Evolutionary conservation across 2,329 filamentous ascomycete genomes (phyloP).

Genomic region (Xylariaceae sp.): DNA sequence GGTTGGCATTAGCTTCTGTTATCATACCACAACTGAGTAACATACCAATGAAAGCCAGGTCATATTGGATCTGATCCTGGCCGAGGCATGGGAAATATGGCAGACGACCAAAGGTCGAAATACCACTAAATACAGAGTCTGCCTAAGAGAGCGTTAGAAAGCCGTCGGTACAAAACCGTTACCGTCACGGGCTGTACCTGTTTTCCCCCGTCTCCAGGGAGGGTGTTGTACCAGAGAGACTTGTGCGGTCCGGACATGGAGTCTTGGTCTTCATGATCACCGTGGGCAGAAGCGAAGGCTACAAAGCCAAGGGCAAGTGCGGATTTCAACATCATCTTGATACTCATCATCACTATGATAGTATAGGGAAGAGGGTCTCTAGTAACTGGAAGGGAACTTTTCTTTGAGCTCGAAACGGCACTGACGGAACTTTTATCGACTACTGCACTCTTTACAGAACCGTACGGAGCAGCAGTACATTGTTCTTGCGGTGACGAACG

Average conservation of each 20-base stretch:
- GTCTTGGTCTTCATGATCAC: conserved; percentile 53
- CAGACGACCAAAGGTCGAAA: conserved; percentile 78
- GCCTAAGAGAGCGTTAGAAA: conserved; percentile 45
- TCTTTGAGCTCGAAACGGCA: neutral
- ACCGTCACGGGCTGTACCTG: conserved; percentile 47
- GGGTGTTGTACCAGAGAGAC: conserved; percentile 74
- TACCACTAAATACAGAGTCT: conserved; percentile 84
- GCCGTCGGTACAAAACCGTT: neutral
- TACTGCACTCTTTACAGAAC: neutral
- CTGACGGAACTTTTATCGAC: conserved; percentile 3
- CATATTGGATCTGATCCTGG: conserved; percentile 67
- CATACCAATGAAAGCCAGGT: conserved; percentile 79
- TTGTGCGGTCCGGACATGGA: conserved; percentile 65
- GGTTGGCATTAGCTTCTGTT: too few species aligned
- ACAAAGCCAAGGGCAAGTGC: conserved; percentile 38
- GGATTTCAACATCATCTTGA: conserved; percentile 14
- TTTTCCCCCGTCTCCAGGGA: conserved; percentile 80
- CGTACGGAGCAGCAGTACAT: too few species aligned
- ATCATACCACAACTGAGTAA: conserved; percentile 2
- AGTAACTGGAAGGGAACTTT: too few species aligned
- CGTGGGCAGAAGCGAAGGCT: conserved; percentile 55
- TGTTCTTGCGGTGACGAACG: too few species aligned
- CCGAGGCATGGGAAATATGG: conserved; percentile 73
- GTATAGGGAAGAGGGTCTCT: too few species aligned
- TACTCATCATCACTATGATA: too few species aligned